These are phyloP conservation scores for Allium fistulosum DNA, from an alignment of 106 monocot species.

Conservation along the genomic window DNA sequence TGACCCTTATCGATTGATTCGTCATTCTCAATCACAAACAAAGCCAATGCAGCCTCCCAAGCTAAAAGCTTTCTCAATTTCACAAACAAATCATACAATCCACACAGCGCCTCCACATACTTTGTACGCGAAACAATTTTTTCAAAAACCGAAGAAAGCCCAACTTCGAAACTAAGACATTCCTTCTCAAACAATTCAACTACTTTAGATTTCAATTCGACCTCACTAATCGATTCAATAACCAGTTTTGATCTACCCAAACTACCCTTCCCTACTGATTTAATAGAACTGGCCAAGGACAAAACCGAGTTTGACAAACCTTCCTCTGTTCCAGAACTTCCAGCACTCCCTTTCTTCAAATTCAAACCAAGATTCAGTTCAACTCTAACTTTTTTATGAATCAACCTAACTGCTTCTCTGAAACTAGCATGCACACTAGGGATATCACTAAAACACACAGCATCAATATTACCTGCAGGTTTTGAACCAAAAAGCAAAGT, in stretches of 20 bases:
- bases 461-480: slow-evolving; percentile 31
- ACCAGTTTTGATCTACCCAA: slow-evolving; percentile 34
- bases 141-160: neutral
- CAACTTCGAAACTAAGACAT: slow-evolving; percentile 30
- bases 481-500: slow-evolving; percentile 71
- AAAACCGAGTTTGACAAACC: slow-evolving; percentile 29
- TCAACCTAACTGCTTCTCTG: slow-evolving; percentile 48
- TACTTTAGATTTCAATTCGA: slow-evolving; percentile 14
- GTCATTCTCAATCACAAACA: slow-evolving; percentile 69
- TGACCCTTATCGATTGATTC: slow-evolving; percentile 57
- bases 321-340: slow-evolving; percentile 34
- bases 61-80: slow-evolving; percentile 60
- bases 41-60: slow-evolving; percentile 70
- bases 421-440: slow-evolving; percentile 55
- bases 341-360: slow-evolving; percentile 24
- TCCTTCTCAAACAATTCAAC: slow-evolving; percentile 18
- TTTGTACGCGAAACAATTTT: too few relatives aligned
- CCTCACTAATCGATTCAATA: slow-evolving; percentile 23
- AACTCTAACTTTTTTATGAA: slow-evolving; percentile 42
- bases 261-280: slow-evolving; percentile 36
- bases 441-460: slow-evolving; percentile 28
- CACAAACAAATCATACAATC: slow-evolving; percentile 34
- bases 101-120: too few relatives aligned
- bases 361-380: slow-evolving; percentile 65
- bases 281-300: slow-evolving; percentile 32